Percentiles rank a stretch among this genome's conserved stretches.
phyloP scores from a whole-genome alignment of 176 grass and related monocot genomes.

The Coix lacrymajobi region DNA sequence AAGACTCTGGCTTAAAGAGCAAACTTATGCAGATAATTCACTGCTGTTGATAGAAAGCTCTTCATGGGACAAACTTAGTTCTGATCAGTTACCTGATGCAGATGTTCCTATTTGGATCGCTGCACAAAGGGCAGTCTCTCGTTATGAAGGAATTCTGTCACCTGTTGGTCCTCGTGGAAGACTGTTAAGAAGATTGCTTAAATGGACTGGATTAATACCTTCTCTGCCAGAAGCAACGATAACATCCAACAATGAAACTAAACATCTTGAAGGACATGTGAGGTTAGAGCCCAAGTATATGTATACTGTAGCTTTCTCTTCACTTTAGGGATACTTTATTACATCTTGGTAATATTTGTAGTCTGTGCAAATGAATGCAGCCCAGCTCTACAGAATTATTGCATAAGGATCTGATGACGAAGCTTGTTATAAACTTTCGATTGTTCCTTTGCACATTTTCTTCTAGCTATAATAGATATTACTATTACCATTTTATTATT shows the following conservation, averaged over 20 bases:
- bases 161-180: conserved; percentile 80
- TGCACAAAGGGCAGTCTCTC: conserved; percentile 73
- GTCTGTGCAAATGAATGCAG: neutral
- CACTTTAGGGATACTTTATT: neutral
- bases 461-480: neutral
- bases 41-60: conserved; percentile 39
- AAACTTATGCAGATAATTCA: conserved; percentile 60
- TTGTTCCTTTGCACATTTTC: neutral
- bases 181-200: conserved; percentile 80
- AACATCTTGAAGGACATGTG: conserved; percentile 50
- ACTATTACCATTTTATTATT: neutral
- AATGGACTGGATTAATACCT: conserved; percentile 78
- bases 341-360: neutral
- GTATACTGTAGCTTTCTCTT: neutral
- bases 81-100: conserved; percentile 48
- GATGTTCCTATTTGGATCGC: conserved; percentile 93
- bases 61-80: conserved; percentile 25
- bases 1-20: conserved; percentile 76
- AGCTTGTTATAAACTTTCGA: neutral
- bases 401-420: neutral
- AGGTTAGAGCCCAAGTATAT: conserved; percentile 42
- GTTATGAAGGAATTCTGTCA: conserved; percentile 85
- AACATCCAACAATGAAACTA: conserved; percentile 47
- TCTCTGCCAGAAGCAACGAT: conserved; percentile 62
- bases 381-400: neutral